Evolutionary conservation across 2,329 filamentous ascomycete genomes (phyloP), one percentile per base, ranked within the genome.

Genomic region (Diaporthe vexans): DNA sequence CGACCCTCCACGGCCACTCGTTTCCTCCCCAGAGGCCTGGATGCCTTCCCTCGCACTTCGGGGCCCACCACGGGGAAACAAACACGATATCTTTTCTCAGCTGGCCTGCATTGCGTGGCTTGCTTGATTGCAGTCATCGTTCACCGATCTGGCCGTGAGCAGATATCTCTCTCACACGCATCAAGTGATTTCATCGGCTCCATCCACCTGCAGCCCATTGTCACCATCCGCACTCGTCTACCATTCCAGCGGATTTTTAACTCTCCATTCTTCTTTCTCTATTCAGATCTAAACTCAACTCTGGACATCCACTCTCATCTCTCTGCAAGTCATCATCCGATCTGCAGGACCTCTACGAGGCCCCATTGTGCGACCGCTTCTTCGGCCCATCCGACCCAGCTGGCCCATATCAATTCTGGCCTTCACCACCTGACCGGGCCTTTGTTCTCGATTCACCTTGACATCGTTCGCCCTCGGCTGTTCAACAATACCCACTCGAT

Each of bases 281-380:
- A 43, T 19, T 19, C 15, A 43, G 5, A 43, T 43, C 40, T 48
- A 54, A 29, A 54, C 24, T 19, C 19, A 29, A 63, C 33, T 35
- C 46, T 46, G 33, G 35, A 35, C 51, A 56, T 56, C 57, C 70
- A 72, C 70, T 26, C 13, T 54, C 63, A 56, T 63, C 33, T 29
- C 17, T 56, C 70, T 72, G 70, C 70, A 61, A 72, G 70, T 51
- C 70, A 72, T 72, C 70, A 63, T 43, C 43, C 40, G 33, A 63
- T 72, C 70, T 63, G 70, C 70, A 43, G 29, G 4, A 21, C 52
- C 46, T 68, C 48, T 9, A 54, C 48, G 57, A 52, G 57, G 57
- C 19, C 70, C 70, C 33, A 35, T 59, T 43, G 10, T 10, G 57
- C 35, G 57, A 72, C 70, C 70, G 43, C 48, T 56, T 72, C 46